Conservation (phyloP, 805 yeast genomes). For the Saccharomycopsis sp. region DNA sequence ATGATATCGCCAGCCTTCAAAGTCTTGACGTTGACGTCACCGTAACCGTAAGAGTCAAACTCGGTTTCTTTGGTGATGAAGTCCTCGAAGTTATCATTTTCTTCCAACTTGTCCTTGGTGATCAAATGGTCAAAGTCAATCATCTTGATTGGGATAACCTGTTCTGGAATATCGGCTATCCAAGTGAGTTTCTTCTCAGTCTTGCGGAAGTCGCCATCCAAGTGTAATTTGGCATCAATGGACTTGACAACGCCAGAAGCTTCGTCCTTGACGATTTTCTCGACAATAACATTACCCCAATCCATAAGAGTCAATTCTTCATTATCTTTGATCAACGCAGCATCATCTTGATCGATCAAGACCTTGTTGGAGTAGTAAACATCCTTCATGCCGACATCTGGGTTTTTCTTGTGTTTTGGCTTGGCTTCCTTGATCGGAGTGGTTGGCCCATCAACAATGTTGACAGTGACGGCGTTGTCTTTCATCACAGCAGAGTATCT, state of each 20-base stretch:
- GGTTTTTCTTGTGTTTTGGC: conserved; percentile 93
- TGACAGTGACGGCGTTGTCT: conserved; percentile 59
- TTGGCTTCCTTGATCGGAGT: conserved; percentile 56
- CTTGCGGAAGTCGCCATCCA: conserved; percentile 95
- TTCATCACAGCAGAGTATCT: conserved; percentile 77
- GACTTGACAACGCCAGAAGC: conserved; percentile 46
- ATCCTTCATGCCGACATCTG: conserved; percentile 78
- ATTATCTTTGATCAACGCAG: conserved; percentile 53
- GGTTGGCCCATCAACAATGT: conserved; percentile 60
- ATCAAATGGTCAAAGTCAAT: conserved; percentile 92
- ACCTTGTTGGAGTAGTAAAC: conserved; percentile 57
- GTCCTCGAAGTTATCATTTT: conserved; percentile 87
- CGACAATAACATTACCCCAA: conserved; percentile 91
- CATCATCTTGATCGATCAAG: conserved; percentile 81
- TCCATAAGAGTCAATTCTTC: conserved; percentile 98
- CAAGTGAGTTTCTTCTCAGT: conserved; percentile 92
- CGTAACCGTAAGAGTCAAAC: conserved; percentile 69
- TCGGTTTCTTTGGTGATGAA: conserved; percentile 83
- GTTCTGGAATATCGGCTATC: conserved; percentile 78
- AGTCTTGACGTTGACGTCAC: conserved; percentile 66
- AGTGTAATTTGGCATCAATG: conserved; percentile 69
- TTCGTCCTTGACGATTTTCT: conserved; percentile 57
- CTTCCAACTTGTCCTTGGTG: conserved; percentile 91
- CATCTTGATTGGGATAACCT: conserved; percentile 55
- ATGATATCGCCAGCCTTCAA: conserved; percentile 81